Evolutionary conservation across 257 asterid genomes (phyloP).

Genomic region (Solanum lycopersicoides): DNA sequence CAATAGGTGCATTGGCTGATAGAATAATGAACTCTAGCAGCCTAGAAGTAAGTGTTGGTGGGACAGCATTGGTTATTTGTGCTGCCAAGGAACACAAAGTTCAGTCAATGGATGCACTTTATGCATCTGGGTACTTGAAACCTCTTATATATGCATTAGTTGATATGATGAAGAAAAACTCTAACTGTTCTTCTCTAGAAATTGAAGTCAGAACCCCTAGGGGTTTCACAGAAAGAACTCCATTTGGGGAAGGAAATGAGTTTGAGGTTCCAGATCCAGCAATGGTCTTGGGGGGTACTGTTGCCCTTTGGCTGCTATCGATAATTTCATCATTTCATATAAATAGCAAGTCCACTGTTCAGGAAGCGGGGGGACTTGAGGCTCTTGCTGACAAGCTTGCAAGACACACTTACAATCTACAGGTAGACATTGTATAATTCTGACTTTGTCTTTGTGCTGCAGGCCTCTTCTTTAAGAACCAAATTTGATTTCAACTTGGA

Average conservation of each 20-base stretch:
- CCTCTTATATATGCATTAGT: conserved; percentile 58
- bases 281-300: conserved; percentile 55
- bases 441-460: not conserved
- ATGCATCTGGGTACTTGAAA: conserved; percentile 59
- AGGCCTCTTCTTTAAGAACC: not conserved
- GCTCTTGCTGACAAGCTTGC: conserved; percentile 52
- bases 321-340: conserved; percentile 47
- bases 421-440: conserved; percentile 23
- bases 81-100: conserved; percentile 58
- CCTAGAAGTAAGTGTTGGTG: conserved; percentile 78
- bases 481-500: not conserved
- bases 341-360: conserved; percentile 40
- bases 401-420: conserved; percentile 32
- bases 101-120: conserved; percentile 44
- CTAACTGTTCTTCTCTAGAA: conserved; percentile 32
- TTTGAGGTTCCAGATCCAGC: conserved; percentile 63
- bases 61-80: conserved; percentile 52
- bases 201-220: conserved; percentile 41
- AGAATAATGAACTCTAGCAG: conserved; percentile 63
- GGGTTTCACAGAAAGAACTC: conserved; percentile 35
- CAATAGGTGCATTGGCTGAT: conserved; percentile 53
- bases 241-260: conserved; percentile 42
- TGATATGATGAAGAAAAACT: conserved; percentile 59
- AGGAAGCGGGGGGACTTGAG: conserved; percentile 81
- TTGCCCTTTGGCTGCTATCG: conserved; percentile 72